Percentiles rank a stretch among this genome's conserved stretches.
These are phyloP conservation scores for Debaryomyces sp. DNA, from an alignment of 1,139 yeast genomes.

Conservation along the genomic window DNA sequence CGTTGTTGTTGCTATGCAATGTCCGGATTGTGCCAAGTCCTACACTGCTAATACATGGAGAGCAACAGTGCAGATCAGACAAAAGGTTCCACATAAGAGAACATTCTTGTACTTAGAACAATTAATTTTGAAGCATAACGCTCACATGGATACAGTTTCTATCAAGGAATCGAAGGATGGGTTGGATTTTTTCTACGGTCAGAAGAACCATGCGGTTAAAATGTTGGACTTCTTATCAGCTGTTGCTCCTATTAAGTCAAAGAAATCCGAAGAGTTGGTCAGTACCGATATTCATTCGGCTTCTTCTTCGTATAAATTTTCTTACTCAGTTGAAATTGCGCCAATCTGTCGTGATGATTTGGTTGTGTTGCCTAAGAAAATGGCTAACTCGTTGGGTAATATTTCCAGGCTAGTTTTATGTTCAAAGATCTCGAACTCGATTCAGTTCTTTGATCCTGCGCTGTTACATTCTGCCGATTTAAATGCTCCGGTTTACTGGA, in stretches of 20 bases:
- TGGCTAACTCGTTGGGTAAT: slow-evolving; percentile 85
- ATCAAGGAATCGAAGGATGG: slow-evolving; percentile 95
- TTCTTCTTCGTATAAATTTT: slow-evolving; percentile 81
- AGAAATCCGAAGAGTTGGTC: slow-evolving; percentile 88
- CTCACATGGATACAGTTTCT: slow-evolving; percentile 92
- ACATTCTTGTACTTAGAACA: slow-evolving; percentile 95
- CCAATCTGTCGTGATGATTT: slow-evolving; percentile 98
- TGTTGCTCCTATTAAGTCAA: slow-evolving; percentile 85
- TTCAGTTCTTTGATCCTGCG: slow-evolving; percentile 85
- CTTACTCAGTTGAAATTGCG: slow-evolving; percentile 90
- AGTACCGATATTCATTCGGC: slow-evolving; percentile 94
- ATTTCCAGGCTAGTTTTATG: slow-evolving; percentile 84
- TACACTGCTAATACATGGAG: slow-evolving; percentile 98
- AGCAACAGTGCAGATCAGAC: slow-evolving; percentile 96
- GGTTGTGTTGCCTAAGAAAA: slow-evolving; percentile 80
- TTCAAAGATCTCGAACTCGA: slow-evolving; percentile 74
- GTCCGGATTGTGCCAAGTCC: slow-evolving; percentile 97
- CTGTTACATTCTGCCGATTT: slow-evolving; percentile 84
- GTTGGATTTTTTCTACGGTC: slow-evolving; percentile 87
- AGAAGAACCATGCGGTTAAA: slow-evolving; percentile 87
- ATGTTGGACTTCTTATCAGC: slow-evolving; percentile 89
- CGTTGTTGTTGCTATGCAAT: slow-evolving; percentile 93
- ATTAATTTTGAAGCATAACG: slow-evolving; percentile 87
- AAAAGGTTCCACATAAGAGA: slow-evolving; percentile 94
- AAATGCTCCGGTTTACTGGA: slow-evolving; percentile 81